Base-by-base conservation (phyloP, 2,329 filamentous ascomycete genomes). In the Pyricularia grisea region DNA sequence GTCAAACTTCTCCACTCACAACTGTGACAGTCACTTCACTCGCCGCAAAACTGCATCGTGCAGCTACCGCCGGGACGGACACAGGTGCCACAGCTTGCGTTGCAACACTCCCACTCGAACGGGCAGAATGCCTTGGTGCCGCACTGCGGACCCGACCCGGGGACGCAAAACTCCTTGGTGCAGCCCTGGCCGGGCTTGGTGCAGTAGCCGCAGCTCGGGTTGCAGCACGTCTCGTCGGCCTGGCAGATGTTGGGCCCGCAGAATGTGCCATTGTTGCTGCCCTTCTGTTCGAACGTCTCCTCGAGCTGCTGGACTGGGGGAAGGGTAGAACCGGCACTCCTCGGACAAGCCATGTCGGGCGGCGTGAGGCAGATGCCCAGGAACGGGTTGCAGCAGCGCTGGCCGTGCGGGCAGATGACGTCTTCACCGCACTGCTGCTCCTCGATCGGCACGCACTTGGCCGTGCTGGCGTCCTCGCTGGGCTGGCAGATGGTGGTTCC, bases 381-480 rank as follows among this genome's bases (percentile, higher is more conserved):
- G 6, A 69, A 70, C 1, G 68, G 28, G 69, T 74, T 73, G 72
- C 73, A 74, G 73, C 73, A 74, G 50, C 50, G 50, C 50, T 58
- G 50, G 14, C 50, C 50, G 23, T 58, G 50, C 17, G 50, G 4
- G 23, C 50, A 58, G 50, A 25, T n/a, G 3, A 36, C 33, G 33
- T 58, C 23, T 2, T 11, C 7, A 1, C 50, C 50, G 50, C 50
- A 58, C 50, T 14, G 12, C 50, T 58, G 50, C 50, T 58, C 50
- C 23, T 11, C 50, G 23, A n/a, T 12, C 50, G 50, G 50, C 20
- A 58, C 50, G 20, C 50, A 58, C 50, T 58, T 10, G 17, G 50
- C 50, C 50, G 50, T 4, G 50, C 20, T 25, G 23, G 20, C 50
- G 50, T 58, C 50, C 5, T 6, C 14, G 50, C 50, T 58, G 50